Conservation (phyloP, 331 rosid species). For the Ulmus americana region DNA sequence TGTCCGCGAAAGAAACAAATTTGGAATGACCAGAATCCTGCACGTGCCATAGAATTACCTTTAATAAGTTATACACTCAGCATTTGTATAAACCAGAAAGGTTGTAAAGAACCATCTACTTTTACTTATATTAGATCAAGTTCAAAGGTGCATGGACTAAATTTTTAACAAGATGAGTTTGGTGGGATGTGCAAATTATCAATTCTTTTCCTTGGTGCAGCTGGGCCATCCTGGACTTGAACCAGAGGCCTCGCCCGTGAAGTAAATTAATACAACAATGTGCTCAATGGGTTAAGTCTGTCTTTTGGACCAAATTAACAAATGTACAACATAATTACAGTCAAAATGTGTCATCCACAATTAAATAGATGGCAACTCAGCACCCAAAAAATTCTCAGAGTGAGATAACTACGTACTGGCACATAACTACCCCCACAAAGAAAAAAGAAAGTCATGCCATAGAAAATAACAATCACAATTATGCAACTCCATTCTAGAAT, state of each 20-base stretch:
- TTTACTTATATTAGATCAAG: not conserved
- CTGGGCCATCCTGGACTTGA: too few relatives aligned
- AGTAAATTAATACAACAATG: not conserved
- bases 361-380: not conserved
- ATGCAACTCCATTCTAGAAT: not conserved
- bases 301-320: conserved; percentile 5
- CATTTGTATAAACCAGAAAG: not conserved
- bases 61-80: not conserved
- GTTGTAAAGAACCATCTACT: not conserved
- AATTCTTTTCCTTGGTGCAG: not conserved
- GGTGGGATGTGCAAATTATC: not conserved
- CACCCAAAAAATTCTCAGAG: not conserved
- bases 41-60: conserved; percentile 27
- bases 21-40: conserved; percentile 64
- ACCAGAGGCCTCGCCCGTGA: not conserved
- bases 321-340: not conserved
- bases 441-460: not conserved
- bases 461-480: not conserved
- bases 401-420: not conserved
- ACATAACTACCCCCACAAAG: not conserved
- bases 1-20: conserved; percentile 59
- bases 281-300: not conserved
- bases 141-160: not conserved
- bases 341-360: not conserved
- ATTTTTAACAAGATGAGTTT: not conserved